phyloP scores from a whole-genome alignment of 345 rosid species.

The Cardamine chenopodiifolia region DNA sequence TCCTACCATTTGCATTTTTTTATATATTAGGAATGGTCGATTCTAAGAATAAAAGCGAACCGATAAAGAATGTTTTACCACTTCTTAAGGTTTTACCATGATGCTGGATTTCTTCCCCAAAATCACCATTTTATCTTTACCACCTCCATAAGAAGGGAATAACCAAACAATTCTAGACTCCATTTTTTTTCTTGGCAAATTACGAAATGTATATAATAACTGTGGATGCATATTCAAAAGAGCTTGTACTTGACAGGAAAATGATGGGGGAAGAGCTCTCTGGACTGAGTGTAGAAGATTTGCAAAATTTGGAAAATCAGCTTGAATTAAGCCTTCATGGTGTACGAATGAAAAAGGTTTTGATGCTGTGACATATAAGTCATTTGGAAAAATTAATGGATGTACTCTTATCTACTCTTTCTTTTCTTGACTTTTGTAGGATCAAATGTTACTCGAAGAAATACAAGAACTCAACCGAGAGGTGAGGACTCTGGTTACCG shows the following conservation, averaged over 20 bases:
- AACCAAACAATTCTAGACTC: constrained; percentile 20
- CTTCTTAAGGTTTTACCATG: constrained; percentile 27
- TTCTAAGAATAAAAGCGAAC: not conserved
- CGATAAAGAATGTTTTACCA: not conserved
- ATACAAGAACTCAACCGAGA: constrained; percentile 63
- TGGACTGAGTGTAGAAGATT: constrained; percentile 59
- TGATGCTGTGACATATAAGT: not conserved
- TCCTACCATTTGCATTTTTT: not conserved
- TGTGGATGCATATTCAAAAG: constrained; percentile 22
- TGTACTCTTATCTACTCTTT: not conserved
- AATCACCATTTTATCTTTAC: constrained; percentile 19
- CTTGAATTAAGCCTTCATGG: constrained; percentile 69
- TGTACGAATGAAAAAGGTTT: constrained; percentile 59
- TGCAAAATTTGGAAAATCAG: constrained; percentile 70
- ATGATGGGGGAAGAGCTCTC: constrained; percentile 85
- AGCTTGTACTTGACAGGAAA: constrained; percentile 50
- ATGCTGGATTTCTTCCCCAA: constrained; percentile 29
- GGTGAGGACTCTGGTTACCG: constrained; percentile 44
- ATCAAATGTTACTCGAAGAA: constrained; percentile 57
- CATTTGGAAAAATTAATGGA: not conserved
- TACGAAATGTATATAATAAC: constrained; percentile 1
- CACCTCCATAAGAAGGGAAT: constrained; percentile 7
- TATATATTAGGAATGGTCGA: not conserved
- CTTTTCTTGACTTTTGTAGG: constrained; percentile 46
- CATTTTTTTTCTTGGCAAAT: not conserved